phyloP scores from a whole-genome alignment of 1,284 basidiomycete genomes.

The Trametes pubescens region DNA sequence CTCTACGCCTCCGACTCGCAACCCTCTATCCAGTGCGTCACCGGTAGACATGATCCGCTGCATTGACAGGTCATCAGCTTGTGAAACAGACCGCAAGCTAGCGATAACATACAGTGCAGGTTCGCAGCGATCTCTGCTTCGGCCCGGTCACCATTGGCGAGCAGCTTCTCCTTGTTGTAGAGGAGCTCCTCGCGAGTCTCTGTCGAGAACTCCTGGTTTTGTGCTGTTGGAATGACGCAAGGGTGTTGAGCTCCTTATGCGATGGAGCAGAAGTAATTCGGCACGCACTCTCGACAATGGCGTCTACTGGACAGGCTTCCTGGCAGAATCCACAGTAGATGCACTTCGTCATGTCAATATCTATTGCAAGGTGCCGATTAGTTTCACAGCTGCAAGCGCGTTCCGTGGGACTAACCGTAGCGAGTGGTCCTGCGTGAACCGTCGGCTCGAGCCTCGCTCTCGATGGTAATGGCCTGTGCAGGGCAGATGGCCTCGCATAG shows the following conservation, averaged over 20 bases:
- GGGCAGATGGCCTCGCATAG: constrained; percentile 99
- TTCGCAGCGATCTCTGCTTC: constrained; percentile 98
- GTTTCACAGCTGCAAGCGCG: constrained; percentile 20
- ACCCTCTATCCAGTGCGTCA: constrained; percentile 43
- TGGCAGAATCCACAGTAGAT: constrained; percentile 99
- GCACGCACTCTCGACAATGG: constrained; percentile 96
- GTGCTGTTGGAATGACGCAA: constrained; percentile 59
- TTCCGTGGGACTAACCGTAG: constrained; percentile 70
- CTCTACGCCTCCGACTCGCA: constrained; percentile 23
- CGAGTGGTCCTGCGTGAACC: constrained; percentile 97
- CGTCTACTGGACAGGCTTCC: constrained; percentile 99
- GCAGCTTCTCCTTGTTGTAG: constrained; percentile 98
- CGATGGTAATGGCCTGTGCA: constrained; percentile 99
- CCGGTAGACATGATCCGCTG: constrained; percentile 72
- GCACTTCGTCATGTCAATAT: constrained; percentile 97
- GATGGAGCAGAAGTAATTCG: constrained; percentile 11
- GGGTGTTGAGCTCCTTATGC: constrained; percentile 21
- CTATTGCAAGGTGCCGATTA: constrained; percentile 48
- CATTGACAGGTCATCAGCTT: constrained; percentile 27
- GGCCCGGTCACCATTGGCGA: constrained; percentile 94
- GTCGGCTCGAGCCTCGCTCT: constrained; percentile 95
- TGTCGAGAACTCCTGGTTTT: constrained; percentile 96
- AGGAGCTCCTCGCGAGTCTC: constrained; percentile 98
- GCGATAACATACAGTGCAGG: constrained; percentile 70
- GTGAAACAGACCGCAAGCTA: constrained; percentile 27